A percentile compares a stretch with the other conserved stretches of the same genome.
Conservation (phyloP, 139 green algal genomes). For the Astrephomene gubernaculifera region DNA sequence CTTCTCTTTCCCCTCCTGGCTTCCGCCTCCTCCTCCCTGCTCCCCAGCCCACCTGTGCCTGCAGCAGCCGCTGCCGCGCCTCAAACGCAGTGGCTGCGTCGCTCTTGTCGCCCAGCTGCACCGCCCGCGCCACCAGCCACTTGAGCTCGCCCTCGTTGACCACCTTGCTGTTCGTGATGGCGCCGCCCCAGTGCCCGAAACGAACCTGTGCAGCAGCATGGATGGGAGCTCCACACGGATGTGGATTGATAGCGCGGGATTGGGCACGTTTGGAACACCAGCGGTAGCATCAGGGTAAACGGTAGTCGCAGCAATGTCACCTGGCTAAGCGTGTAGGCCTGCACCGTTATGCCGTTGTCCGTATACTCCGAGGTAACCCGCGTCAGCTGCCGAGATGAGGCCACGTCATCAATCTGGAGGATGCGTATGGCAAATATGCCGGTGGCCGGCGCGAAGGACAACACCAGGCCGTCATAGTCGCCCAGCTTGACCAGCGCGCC, state of each 20-base stretch:
- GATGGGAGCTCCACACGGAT: no score
- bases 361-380: slow-evolving; percentile 43
- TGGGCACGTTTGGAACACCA: no score
- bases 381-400: slow-evolving; percentile 22
- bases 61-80: slow-evolving; percentile 35
- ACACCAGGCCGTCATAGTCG: slow-evolving; percentile 48
- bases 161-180: slow-evolving; percentile 51
- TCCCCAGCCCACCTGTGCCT: slow-evolving; percentile 26
- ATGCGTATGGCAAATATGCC: slow-evolving; percentile 45
- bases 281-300: no score
- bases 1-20: background rate
- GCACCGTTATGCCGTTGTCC: slow-evolving; percentile 38
- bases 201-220: no score
- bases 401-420: slow-evolving; percentile 38
- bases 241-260: no score
- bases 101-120: slow-evolving; percentile 46
- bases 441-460: background rate
- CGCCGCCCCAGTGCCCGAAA: slow-evolving; percentile 46
- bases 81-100: slow-evolving; percentile 28
- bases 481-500: slow-evolving; percentile 50
- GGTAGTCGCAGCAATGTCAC: no score
- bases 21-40: background rate
- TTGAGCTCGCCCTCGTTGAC: slow-evolving; percentile 50
- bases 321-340: slow-evolving; percentile 39
- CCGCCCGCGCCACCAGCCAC: slow-evolving; percentile 50